Evolutionary conservation across 768 basidiomycete genomes (phyloP), one percentile per base, ranked within the genome.

Genomic region (Leccinellum albellum): DNA sequence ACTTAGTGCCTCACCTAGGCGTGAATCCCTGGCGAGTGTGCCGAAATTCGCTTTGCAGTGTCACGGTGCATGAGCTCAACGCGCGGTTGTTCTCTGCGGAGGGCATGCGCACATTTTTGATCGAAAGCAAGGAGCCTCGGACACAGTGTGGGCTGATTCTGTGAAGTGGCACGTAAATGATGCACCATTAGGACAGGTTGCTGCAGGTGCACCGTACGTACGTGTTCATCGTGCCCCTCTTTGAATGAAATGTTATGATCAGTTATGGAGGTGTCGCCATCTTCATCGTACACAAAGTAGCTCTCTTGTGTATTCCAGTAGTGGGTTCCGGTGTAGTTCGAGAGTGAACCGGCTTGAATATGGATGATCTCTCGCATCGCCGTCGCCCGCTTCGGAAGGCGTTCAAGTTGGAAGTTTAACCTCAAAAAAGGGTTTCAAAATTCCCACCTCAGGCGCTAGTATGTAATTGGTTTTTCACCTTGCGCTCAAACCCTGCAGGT

Each of bases 251-350:
- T 73, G 58, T 79, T 78, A 64, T 82, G 75, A 55, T 81, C 76
- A 35, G 82, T 72, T 31, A 76, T 55, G 4, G 78, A 64, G 23
- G 79, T 77, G 53, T 77, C 74, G 8, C 29, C 29, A 37, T 69
- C 71, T 48, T 78, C 78, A 21, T 75, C 74, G 58, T 80, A 80
- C 0, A 76, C 74, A 61, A 86, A 79, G 68, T 91, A 91, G 60
- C 71, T 78, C 68, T 89, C 86, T 69, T 91, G 89, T 1, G 87
- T 80, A 64, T 91, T 91, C 88, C 88, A 92, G 63, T 89, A 91
- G 64, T 91, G 89, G 0, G 88, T 82, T 47, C 88, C 88, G 20
- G 80, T 71, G 65, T 84, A 84, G 65, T 91, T 91, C 20, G 89
- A 78, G 45, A 81, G 64, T 32, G 76, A 68, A 54, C 89, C 89